Evolutionary conservation across 75 land plant species (phyloP).

Genomic region (Cupressus sempervirens): DNA sequence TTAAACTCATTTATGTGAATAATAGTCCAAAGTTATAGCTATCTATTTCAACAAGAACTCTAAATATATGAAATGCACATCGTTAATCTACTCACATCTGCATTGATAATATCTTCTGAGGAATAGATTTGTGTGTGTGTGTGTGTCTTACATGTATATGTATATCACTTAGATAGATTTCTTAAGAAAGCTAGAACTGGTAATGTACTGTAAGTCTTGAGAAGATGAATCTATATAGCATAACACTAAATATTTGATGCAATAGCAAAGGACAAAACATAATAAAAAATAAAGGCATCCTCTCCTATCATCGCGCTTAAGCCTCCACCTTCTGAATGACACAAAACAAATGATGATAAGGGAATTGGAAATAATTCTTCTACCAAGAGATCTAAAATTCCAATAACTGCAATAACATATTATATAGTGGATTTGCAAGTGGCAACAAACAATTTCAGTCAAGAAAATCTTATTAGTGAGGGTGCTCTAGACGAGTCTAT

Average conservation of each 20-base stretch:
- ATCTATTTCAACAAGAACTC: background rate
- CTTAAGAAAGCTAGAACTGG: background rate
- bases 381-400: slow-evolving; percentile 44
- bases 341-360: slow-evolving; percentile 31
- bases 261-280: slow-evolving; percentile 44
- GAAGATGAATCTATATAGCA: background rate
- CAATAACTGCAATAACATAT: slow-evolving; percentile 67
- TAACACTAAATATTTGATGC: background rate
- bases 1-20: background rate
- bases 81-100: background rate
- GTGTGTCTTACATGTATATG: too few species aligned
- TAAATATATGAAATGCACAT: background rate
- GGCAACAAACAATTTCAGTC: slow-evolving; percentile 90
- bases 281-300: slow-evolving; percentile 32
- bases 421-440: slow-evolving; percentile 80
- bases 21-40: background rate
- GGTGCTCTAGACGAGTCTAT: slow-evolving; percentile 87
- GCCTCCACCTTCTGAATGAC: slow-evolving; percentile 59
- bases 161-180: background rate
- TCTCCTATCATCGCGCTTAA: slow-evolving; percentile 42
- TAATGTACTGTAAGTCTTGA: background rate
- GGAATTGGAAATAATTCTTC: slow-evolving; percentile 38
- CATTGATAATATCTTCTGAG: background rate
- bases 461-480: slow-evolving; percentile 85
- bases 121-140: too few species aligned